A percentile compares a stretch with the other conserved stretches of the same genome.
Evolutionary conservation across 2,329 filamentous ascomycete species (phyloP).

Genomic region (Diaporthe sp.): DNA sequence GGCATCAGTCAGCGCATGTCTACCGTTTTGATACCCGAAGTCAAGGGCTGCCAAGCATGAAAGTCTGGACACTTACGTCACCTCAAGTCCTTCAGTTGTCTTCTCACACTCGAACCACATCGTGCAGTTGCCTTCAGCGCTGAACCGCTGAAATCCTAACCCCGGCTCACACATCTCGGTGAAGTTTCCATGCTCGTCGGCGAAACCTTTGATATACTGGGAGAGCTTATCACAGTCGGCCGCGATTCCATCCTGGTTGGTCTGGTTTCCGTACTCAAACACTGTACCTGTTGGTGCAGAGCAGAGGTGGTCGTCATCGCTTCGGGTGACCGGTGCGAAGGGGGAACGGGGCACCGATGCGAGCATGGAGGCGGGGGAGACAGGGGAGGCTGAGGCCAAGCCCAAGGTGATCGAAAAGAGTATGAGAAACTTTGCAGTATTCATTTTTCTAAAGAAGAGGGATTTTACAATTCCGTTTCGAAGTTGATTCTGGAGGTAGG

Average conservation of each 20-base stretch:
- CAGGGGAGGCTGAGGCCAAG: background rate
- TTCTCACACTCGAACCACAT: background rate
- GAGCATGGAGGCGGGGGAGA: no score
- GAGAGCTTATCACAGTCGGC: background rate
- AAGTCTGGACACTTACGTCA: background rate
- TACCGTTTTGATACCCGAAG: background rate
- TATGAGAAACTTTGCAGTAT: background rate
- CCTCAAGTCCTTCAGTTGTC: background rate
- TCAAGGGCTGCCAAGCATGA: background rate
- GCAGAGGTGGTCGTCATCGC: background rate
- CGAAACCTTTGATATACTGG: background rate
- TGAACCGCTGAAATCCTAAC: background rate
- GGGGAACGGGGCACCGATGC: background rate
- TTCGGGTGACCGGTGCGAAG: background rate
- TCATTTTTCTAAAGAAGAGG: background rate
- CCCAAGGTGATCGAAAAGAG: background rate
- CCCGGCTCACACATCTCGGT: background rate
- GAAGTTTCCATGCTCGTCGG: background rate
- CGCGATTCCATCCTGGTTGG: fast-evolving
- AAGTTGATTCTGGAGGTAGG: background rate
- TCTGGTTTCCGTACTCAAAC: background rate
- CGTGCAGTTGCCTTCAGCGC: background rate
- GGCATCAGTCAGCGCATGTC: background rate
- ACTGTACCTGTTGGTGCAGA: no score
- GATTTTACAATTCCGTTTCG: background rate